These are phyloP conservation scores for Boeremia lycopersici DNA, from an alignment of 2,329 filamentous ascomycete genomes.

Conservation along the genomic window DNA sequence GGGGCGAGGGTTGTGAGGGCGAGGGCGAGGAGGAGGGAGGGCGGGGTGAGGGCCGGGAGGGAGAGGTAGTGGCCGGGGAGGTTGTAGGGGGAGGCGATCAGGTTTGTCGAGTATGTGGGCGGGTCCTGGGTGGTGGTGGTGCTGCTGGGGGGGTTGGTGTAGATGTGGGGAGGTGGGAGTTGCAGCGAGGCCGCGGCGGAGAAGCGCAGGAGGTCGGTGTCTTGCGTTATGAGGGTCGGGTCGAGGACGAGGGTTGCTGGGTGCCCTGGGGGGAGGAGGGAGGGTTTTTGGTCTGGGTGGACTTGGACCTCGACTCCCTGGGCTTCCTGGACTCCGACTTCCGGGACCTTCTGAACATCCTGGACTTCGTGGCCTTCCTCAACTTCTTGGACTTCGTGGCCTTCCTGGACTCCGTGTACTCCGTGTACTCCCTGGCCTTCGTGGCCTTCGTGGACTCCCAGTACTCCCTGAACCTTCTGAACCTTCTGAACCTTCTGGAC, in stretches of 20 bases:
- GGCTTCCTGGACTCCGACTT: neutral
- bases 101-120: slow-evolving; percentile 39
- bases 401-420: too few relatives aligned
- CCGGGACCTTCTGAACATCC: too few relatives aligned
- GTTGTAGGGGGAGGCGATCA: slow-evolving; percentile 79
- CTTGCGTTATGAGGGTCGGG: slow-evolving; percentile 33
- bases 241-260: slow-evolving; percentile 24
- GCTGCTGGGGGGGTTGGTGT: neutral
- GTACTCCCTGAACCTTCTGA: too few relatives aligned
- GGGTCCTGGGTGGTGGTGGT: neutral
- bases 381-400: too few relatives aligned
- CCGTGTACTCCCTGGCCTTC: neutral
- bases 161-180: slow-evolving; percentile 12
- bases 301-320: neutral
- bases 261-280: neutral
- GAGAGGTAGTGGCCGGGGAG: slow-evolving; percentile 74
- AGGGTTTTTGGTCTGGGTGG: neutral
- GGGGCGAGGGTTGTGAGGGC: slow-evolving; percentile 70
- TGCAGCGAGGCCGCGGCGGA: slow-evolving; percentile 41
- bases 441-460: too few relatives aligned
- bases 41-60: slow-evolving; percentile 67
- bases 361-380: too few relatives aligned
- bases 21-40: slow-evolving; percentile 72
- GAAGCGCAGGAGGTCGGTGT: slow-evolving; percentile 44
- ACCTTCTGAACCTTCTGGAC: too few relatives aligned